Evolutionary conservation across 805 yeast genomes (phyloP), one percentile per base, ranked within the genome.

Genomic region (Candida maltosa): DNA sequence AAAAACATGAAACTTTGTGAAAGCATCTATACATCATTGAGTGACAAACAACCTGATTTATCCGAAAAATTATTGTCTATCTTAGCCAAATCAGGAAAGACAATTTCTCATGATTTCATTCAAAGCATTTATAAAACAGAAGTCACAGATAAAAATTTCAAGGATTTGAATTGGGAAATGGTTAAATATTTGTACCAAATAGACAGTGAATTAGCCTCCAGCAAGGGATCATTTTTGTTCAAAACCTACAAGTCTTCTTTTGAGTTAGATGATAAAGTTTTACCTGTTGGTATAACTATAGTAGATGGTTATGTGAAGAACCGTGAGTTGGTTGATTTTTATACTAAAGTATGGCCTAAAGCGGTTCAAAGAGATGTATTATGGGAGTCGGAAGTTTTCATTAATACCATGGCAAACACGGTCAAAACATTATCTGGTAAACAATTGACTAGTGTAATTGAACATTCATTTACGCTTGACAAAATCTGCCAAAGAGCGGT

Each of bases 161-260:
- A 27, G 1, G 28, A 45, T 2, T 41, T 63, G 19, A 68, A 70
- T 38, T 75, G 78, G 75, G 44, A 48, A 1, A 54, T 83, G 35
- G 51, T 82, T 4, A 59, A 55, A 1, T 61, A 72, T 23, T 56
- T 81, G 4, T 48, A 81, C 10, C 64, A 64, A 18, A 63, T 80
- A 35, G 83, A 81, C 52, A 63, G 77, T 3, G 83, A 78, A 37
- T 59, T 82, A 34, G 80, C 82, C n/a, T 58, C 74, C 11, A 54
- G 66, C 18, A 65, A 69, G 38, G 48, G 66, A n/a, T 49, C 54
- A 6, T 25, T 32, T 18, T 10, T 39, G 3, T 23, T 29, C 21
- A 36, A 34, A 28, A 30, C 16, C 34, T 23, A 10, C 17, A 27
- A 19, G 10, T 32, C 37, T 5, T 24, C 17, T 6, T 8, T 35